phyloP scores from a whole-genome alignment of 768 basidiomycete genomes.

The Lactarius tabidus region DNA sequence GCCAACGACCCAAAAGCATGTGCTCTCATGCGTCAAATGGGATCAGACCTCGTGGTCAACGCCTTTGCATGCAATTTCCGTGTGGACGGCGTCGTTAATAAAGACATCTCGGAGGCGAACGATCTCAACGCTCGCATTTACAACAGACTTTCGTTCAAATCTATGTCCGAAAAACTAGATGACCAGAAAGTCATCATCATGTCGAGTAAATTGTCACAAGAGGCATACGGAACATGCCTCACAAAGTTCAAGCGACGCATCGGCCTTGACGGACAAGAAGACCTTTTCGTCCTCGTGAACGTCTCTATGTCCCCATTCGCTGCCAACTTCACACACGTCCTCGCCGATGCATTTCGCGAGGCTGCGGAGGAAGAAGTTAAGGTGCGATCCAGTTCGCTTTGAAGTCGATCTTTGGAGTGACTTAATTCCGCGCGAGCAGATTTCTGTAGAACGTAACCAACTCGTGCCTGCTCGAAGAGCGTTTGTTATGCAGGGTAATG shows the following conservation, averaged over 20 bases:
- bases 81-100: conserved; percentile 33
- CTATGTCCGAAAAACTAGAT: conserved; percentile 30
- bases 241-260: conserved; percentile 38
- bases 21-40: conserved; percentile 21
- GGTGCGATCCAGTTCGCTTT: conserved; percentile 25
- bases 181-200: conserved; percentile 27
- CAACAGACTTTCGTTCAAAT: conserved; percentile 35
- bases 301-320: conserved; percentile 42
- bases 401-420: not conserved
- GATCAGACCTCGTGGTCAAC: conserved; percentile 42
- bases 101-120: conserved; percentile 41
- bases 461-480: conserved; percentile 32
- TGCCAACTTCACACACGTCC: conserved; percentile 30
- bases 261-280: conserved; percentile 32
- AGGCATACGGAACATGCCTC: conserved; percentile 36
- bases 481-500: conserved; percentile 39
- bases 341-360: conserved; percentile 35
- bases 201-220: conserved; percentile 34
- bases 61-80: conserved; percentile 44
- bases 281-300: conserved; percentile 37
- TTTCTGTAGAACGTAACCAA: conserved; percentile 33
- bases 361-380: conserved; percentile 36
- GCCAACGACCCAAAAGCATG: conserved; percentile 18
- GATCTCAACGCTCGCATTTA: conserved; percentile 39
- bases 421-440: not conserved